Base-by-base conservation (phyloP, 805 yeast species). In the Nakazawaea pomicola region DNA sequence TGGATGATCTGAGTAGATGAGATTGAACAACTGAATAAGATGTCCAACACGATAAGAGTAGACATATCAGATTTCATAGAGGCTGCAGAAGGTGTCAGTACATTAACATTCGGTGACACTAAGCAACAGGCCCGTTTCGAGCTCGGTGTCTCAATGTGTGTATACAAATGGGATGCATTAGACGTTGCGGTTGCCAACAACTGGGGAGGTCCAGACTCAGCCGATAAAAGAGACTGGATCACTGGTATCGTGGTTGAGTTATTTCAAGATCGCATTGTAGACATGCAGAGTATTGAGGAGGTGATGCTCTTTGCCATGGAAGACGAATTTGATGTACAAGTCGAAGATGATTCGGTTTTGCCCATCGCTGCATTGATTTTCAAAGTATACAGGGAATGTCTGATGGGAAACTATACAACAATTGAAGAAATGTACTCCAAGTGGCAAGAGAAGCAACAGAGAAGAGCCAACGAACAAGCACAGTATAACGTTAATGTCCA, bases 191-290 rank as follows among this genome's bases (percentile, higher is more conserved):
- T 93, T 8, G 95, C 78, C 5, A 88, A 86, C 58, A 68, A 72
- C 23, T 93, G 99, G 98, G 99, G 99, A 45, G 99, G 99, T 1
- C 80, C 96, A 11, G 84, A 86, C 27, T 82, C 95, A 11, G 77
- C 73, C 0, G 97, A 86, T 29, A 93, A 93, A 60, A 73, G 99
- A 55, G 99, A 93, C 58, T 93, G 99, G 99, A 73, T 91, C 48
- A 77, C 86, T 4, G 95, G 87, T 4, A 65, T 86, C 11, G 76
- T 91, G 2, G 74, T 89, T 21, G 97, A 88, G 27, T 68, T 89
- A 40, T 93, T 91, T 55, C 66, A 67, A 6, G 80, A 74, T 35
- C 73, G 68, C 38, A 70, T 75, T 4, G 85, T 91, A 4, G 98
- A 89, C 52, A 68, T 84, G 3, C 80, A 77, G 29, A 74, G 83